phyloP scores from a whole-genome alignment of 176 grass and related monocot genomes.

The Luzula sylvatica region DNA sequence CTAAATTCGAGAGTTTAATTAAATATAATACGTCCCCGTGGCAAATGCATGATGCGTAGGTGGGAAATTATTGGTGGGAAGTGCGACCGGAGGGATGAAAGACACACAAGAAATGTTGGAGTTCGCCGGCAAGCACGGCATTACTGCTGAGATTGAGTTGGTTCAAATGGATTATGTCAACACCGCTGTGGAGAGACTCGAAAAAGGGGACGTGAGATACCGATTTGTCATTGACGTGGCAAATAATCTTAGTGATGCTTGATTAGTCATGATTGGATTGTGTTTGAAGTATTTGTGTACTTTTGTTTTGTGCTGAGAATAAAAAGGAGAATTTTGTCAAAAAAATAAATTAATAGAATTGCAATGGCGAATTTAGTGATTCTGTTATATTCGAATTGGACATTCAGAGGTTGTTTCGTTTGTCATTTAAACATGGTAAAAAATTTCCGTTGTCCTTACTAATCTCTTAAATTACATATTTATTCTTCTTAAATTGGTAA shows the following conservation, averaged over 20 bases:
- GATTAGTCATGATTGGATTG: not conserved
- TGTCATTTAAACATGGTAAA: too few relatives aligned
- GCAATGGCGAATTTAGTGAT: too few relatives aligned
- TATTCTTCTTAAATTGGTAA: too few relatives aligned
- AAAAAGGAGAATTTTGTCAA: too few relatives aligned
- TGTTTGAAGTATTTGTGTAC: not conserved
- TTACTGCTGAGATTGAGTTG: conserved; percentile 51
- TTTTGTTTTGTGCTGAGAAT: not conserved
- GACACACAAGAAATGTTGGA: conserved; percentile 60
- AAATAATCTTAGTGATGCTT: too few relatives aligned
- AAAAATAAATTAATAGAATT: too few relatives aligned
- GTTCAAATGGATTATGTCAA: conserved; percentile 64
- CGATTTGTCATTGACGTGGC: conserved; percentile 48
- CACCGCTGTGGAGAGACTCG: conserved; percentile 47
- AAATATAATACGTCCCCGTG: too few relatives aligned
- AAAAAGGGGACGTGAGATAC: conserved; percentile 53
- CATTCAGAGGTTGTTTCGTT: too few relatives aligned
- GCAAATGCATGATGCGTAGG: conserved; percentile 2
- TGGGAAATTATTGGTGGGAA: conserved; percentile 49
- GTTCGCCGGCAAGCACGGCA: conserved; percentile 41
- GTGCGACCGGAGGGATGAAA: conserved; percentile 35
- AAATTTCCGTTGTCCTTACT: too few relatives aligned
- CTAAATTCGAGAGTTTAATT: too few relatives aligned
- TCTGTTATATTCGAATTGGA: too few relatives aligned
- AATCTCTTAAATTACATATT: too few relatives aligned